A percentile compares a stretch with the other conserved stretches of the same genome.
Evolutionary conservation across 768 basidiomycete species (phyloP).

Genomic region (Lyophyllum shimeji): DNA sequence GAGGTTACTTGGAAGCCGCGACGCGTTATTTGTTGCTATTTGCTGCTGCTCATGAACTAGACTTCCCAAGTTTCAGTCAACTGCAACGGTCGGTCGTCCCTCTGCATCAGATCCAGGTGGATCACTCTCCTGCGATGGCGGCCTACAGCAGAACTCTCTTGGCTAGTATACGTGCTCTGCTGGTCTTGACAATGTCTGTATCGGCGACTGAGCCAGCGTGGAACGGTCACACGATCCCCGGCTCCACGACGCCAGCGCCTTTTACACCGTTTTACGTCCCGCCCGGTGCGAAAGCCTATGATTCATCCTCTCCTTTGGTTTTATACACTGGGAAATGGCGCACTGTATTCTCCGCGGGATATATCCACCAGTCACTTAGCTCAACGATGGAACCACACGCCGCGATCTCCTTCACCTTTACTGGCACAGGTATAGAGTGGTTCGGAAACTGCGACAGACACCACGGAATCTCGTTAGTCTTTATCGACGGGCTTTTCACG

Average conservation of each 20-base stretch:
- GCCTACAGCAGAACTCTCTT: conserved; percentile 8
- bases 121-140: conserved; percentile 11
- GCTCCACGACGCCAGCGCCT: conserved; percentile 38
- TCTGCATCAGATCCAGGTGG: background rate
- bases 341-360: conserved; percentile 49
- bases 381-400: conserved; percentile 51
- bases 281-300: conserved; percentile 67
- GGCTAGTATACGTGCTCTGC: conserved; percentile 10
- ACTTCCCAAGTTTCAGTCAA: too few relatives aligned
- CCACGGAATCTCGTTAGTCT: conserved; percentile 58
- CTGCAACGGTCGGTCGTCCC: too few relatives aligned
- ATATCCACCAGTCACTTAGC: conserved; percentile 48
- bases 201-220: conserved; percentile 51
- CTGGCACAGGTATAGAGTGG: conserved; percentile 78
- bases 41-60: background rate
- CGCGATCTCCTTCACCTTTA: conserved; percentile 55
- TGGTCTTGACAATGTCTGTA: conserved; percentile 11
- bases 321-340: conserved; percentile 62
- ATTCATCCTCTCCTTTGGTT: conserved; percentile 68
- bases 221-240: conserved; percentile 63
- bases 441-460: conserved; percentile 58
- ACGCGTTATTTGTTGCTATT: background rate
- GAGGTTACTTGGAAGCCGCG: too few relatives aligned
- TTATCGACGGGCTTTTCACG: conserved; percentile 52
- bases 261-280: conserved; percentile 78